A percentile compares a stretch with the other conserved stretches of the same genome.
Conservation (phyloP, 1,139 yeast genomes). For the Geotrichum fermentans region DNA sequence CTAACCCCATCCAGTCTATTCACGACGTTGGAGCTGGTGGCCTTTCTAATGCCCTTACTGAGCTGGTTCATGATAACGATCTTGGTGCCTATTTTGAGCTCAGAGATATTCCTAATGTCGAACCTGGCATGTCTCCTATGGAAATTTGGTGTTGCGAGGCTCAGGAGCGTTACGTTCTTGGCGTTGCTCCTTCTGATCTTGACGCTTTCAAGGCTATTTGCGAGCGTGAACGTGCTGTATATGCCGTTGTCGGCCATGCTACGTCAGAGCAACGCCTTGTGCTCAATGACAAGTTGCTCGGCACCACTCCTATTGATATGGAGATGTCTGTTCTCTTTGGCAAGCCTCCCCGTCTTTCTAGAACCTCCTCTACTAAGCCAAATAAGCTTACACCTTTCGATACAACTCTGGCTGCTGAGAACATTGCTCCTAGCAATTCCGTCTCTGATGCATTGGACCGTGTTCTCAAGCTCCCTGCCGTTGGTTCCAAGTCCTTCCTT, state of each 20-base stretch:
- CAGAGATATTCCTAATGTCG: slow-evolving; percentile 83
- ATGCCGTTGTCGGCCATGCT: slow-evolving; percentile 92
- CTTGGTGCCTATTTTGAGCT: slow-evolving; percentile 91
- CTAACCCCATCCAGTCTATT: slow-evolving; percentile 87
- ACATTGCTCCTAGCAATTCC: slow-evolving; percentile 20
- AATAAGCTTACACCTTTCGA: slow-evolving; percentile 53
- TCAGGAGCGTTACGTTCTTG: slow-evolving; percentile 95
- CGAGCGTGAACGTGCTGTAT: slow-evolving; percentile 93
- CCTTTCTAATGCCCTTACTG: slow-evolving; percentile 93
- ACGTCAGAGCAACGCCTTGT: slow-evolving; percentile 79
- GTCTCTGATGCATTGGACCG: slow-evolving; percentile 56
- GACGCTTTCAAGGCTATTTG: slow-evolving; percentile 71
- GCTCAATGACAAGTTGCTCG: slow-evolving; percentile 71
- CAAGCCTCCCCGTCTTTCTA: slow-evolving; percentile 92
- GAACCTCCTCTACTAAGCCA: slow-evolving; percentile 63
- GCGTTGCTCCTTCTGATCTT: slow-evolving; percentile 78
- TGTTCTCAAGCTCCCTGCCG: slow-evolving; percentile 86
- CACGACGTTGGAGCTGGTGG: slow-evolving; percentile 99
- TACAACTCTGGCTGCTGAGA: slow-evolving; percentile 30
- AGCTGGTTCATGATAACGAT: slow-evolving; percentile 92
- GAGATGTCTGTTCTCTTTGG: slow-evolving; percentile 97
- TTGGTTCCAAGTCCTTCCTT: slow-evolving; percentile 90
- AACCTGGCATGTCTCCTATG: slow-evolving; percentile 99
- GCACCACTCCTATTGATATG: slow-evolving; percentile 84
- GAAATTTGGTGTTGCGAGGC: slow-evolving; percentile 99